These are phyloP conservation scores for Penicillium silybi DNA, from an alignment of 495 filamentous ascomycete species.

Conservation along the genomic window DNA sequence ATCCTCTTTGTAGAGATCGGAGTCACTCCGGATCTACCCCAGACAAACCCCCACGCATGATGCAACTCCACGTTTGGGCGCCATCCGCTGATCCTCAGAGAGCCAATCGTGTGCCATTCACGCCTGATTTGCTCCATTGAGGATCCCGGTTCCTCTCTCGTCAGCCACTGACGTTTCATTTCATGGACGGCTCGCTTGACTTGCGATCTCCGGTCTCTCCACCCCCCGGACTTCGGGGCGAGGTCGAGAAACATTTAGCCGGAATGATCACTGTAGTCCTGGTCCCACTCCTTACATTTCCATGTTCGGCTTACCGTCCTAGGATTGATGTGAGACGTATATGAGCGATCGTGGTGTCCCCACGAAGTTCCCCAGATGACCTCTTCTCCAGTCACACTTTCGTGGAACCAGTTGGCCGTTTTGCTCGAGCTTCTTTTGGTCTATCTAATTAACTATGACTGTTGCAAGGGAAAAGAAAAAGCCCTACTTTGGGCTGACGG, in stretches of 20 bases:
- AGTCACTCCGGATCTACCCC: constrained; percentile 49
- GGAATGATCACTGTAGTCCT: neutral
- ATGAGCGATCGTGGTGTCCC: neutral
- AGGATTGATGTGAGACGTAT: neutral
- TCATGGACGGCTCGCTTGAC: neutral
- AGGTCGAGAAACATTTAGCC: neutral
- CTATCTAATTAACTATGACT: neutral
- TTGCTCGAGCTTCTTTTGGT: neutral
- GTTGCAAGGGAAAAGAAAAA: constrained; percentile 19
- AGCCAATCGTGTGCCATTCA: neutral
- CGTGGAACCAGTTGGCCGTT: neutral
- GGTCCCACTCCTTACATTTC: no score
- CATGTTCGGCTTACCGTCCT: no score
- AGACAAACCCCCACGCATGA: neutral
- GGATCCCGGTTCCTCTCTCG: neutral
- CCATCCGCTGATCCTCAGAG: neutral
- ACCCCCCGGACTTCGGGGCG: constrained; percentile 7
- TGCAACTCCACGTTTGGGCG: no score
- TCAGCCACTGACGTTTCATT: neutral
- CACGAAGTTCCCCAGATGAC: neutral
- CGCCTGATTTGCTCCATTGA: neutral
- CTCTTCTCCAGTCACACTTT: neutral
- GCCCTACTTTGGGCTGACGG: constrained; percentile 55
- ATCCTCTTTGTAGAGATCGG: neutral
- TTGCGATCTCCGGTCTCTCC: neutral